Conservation (phyloP, 2,329 filamentous ascomycete genomes). For the Epicoccum sorghinum region DNA sequence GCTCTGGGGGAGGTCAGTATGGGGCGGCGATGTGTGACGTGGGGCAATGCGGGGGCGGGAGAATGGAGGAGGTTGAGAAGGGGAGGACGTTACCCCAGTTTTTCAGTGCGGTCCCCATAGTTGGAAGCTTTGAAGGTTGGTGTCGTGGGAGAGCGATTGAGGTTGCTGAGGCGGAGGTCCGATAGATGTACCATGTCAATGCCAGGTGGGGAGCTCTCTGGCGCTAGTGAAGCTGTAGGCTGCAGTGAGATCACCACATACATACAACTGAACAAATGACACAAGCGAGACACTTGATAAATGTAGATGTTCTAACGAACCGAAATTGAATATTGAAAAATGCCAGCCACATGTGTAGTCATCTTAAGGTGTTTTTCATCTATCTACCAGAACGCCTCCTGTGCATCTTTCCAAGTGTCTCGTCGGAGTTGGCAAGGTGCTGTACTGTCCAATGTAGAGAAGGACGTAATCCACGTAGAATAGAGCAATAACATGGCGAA, state of each 20-base stretch:
- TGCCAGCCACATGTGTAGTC: too few species aligned
- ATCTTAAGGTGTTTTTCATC: too few species aligned
- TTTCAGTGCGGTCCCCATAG: constrained; percentile 45
- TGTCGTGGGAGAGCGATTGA: constrained; percentile 16
- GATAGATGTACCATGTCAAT: not conserved
- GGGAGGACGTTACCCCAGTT: constrained; percentile 40
- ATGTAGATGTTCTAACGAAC: too few species aligned
- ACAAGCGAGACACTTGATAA: not conserved
- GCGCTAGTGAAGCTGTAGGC: constrained; percentile 9
- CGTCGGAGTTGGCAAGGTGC: too few species aligned
- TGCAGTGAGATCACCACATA: not conserved
- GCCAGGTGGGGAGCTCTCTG: constrained; percentile 32
- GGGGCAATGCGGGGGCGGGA: constrained; percentile 5
- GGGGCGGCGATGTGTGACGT: not conserved
- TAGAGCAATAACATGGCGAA: too few species aligned
- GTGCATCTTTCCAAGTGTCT: too few species aligned
- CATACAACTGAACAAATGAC: not conserved
- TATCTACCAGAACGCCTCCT: too few species aligned
- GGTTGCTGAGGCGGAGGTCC: constrained; percentile 1
- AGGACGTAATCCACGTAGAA: too few species aligned
- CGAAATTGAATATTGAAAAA: too few species aligned
- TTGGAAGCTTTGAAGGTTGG: constrained; percentile 10
- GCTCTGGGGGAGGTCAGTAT: constrained; percentile 64
- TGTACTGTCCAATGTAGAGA: too few species aligned
- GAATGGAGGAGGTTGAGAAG: not conserved